Percentiles rank a stretch among this genome's conserved stretches.
Conservation (phyloP, 139 green algal genomes). For the Closterium sp. region DNA sequence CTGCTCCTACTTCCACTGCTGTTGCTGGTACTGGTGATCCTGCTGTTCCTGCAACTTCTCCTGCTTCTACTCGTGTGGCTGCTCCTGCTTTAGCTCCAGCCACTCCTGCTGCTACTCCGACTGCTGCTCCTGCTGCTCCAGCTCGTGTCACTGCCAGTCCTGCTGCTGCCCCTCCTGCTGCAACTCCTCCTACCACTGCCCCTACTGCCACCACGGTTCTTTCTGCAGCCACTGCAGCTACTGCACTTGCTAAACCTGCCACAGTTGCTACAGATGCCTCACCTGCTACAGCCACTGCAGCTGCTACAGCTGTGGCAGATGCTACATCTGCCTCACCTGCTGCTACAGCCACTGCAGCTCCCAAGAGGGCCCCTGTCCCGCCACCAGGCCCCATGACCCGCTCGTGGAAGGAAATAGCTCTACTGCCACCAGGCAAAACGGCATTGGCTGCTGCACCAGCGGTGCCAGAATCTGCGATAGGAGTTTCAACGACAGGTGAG, state of each 20-base stretch:
- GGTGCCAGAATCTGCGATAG: background rate
- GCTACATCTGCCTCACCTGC: too few species aligned
- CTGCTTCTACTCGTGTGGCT: background rate
- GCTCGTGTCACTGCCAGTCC: too few species aligned
- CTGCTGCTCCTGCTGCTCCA: background rate
- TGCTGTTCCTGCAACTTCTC: background rate
- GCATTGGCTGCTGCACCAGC: background rate
- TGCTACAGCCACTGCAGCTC: background rate
- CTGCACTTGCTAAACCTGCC: background rate
- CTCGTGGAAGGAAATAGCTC: background rate
- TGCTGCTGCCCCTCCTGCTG: too few species aligned
- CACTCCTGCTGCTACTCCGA: background rate
- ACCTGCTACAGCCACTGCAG: background rate
- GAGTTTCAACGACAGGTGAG: background rate
- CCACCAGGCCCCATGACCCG: background rate
- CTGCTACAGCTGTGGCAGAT: too few species aligned
- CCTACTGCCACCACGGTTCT: background rate
- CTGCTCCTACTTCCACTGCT: background rate
- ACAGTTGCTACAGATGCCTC: background rate
- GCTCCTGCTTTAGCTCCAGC: background rate
- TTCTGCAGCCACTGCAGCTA: background rate
- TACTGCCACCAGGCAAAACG: background rate
- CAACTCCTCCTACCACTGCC: background rate
- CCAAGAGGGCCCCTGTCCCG: background rate
- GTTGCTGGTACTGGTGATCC: background rate